phyloP scores from a whole-genome alignment of 2,329 filamentous ascomycete species.

The Chlorencoelia australis region DNA sequence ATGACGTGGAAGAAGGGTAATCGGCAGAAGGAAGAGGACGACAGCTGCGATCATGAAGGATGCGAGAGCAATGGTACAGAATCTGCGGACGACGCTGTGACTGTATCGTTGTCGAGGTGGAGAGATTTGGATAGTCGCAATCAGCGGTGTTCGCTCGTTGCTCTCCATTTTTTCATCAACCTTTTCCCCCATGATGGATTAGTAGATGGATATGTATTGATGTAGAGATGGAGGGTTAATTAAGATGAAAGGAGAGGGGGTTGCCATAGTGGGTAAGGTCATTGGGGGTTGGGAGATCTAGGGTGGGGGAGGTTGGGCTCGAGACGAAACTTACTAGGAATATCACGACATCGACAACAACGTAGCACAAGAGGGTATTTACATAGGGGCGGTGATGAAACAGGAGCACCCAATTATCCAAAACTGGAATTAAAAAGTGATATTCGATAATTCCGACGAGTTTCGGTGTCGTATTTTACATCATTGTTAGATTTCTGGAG shows the following conservation, averaged over 20 bases:
- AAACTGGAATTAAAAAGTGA: no score
- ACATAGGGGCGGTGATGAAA: no score
- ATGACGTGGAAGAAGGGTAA: slow-evolving; percentile 31
- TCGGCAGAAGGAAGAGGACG: slow-evolving; percentile 35
- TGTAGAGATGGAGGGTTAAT: neutral
- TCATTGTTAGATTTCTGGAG: no score
- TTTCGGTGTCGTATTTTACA: no score
- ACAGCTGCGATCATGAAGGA: slow-evolving; percentile 38
- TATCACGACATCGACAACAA: no score
- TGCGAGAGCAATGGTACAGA: slow-evolving; percentile 52
- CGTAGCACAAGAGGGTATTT: no score
- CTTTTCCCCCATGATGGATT: slow-evolving; percentile 4
- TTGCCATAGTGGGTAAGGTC: no score
- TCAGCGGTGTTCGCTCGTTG: slow-evolving; percentile 51
- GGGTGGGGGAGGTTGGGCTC: no score
- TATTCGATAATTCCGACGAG: no score
- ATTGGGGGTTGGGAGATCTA: no score
- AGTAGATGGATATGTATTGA: neutral
- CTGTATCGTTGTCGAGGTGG: slow-evolving; percentile 44
- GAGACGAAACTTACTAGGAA: no score
- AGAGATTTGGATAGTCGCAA: slow-evolving; percentile 50
- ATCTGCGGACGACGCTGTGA: slow-evolving; percentile 51
- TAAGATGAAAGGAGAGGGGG: neutral
- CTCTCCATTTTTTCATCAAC: slow-evolving; percentile 4
- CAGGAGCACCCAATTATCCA: no score